Evolutionary conservation across 352 stramenopile species (phyloP).

Genomic region (Pythium aquatile): DNA sequence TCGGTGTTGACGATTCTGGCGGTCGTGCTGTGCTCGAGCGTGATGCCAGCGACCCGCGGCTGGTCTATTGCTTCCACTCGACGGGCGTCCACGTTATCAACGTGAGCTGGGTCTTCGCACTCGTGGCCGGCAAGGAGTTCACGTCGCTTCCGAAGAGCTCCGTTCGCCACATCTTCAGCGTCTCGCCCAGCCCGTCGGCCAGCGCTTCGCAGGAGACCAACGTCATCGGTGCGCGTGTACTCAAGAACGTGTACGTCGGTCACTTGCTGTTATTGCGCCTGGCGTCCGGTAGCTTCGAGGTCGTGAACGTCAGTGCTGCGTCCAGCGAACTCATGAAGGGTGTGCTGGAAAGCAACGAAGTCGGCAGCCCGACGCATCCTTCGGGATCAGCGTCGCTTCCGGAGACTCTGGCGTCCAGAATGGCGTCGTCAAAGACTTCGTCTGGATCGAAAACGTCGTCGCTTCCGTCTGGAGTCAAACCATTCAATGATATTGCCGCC

Average conservation of each 20-base stretch:
- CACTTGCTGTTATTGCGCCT: slow-evolving; percentile 75
- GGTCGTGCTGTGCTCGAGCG: slow-evolving; percentile 54
- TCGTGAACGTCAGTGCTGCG: slow-evolving; percentile 76
- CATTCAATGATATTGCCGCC: slow-evolving; percentile 61
- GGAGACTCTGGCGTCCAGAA: slow-evolving; percentile 52
- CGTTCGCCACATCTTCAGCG: slow-evolving; percentile 74
- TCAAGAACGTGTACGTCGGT: slow-evolving; percentile 78
- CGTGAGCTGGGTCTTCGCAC: slow-evolving; percentile 62
- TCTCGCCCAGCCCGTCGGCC: slow-evolving; percentile 38
- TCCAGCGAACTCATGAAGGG: slow-evolving; percentile 73
- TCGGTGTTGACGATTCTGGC: slow-evolving; percentile 72
- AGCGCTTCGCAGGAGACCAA: slow-evolving; percentile 30
- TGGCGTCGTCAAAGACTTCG: slow-evolving; percentile 30
- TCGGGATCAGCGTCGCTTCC: slow-evolving; percentile 43
- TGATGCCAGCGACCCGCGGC: slow-evolving; percentile 47
- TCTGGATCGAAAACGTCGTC: slow-evolving; percentile 21
- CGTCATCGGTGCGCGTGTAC: slow-evolving; percentile 58
- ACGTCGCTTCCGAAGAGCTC: slow-evolving; percentile 59
- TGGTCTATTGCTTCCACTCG: slow-evolving; percentile 77
- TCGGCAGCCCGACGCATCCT: slow-evolving; percentile 16
- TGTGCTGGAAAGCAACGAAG: slow-evolving; percentile 36
- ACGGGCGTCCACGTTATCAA: slow-evolving; percentile 80
- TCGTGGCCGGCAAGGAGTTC: slow-evolving; percentile 61
- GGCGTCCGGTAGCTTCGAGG: slow-evolving; percentile 66
- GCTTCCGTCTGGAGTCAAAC: slow-evolving; percentile 30